phyloP scores from a whole-genome alignment of 768 basidiomycete genomes.

The Suillus lakei region DNA sequence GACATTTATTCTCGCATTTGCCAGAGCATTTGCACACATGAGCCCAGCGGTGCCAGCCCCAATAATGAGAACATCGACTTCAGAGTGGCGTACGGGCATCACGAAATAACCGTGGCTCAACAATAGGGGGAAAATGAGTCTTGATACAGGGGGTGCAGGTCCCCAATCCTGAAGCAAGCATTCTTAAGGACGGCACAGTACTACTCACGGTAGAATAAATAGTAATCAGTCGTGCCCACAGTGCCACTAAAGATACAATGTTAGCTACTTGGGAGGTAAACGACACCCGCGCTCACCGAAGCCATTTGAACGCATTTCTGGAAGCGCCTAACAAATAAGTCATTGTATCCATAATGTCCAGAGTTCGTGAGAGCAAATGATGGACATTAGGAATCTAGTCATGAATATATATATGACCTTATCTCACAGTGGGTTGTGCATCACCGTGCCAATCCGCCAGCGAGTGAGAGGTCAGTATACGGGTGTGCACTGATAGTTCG shows the following conservation, averaged over 20 bases:
- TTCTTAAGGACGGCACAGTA: background rate
- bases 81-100: conserved; percentile 23
- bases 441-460: too few species aligned
- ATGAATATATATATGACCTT: too few species aligned
- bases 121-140: background rate
- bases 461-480: too few species aligned
- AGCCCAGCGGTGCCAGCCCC: conserved; percentile 49
- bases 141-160: conserved; percentile 10
- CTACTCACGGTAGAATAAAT: background rate
- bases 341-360: too few species aligned
- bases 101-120: background rate
- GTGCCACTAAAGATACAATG: background rate
- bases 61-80: conserved; percentile 47
- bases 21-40: conserved; percentile 48
- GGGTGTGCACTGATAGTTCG: too few species aligned
- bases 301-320: too few species aligned
- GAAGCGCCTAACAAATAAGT: too few species aligned
- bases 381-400: too few species aligned
- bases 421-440: too few species aligned
- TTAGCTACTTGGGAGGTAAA: too few species aligned
- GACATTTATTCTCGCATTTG: conserved; percentile 40
- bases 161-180: background rate
- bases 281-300: too few species aligned
- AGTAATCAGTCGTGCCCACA: background rate
- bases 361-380: too few species aligned